Evolutionary conservation across 495 filamentous ascomycete species (phyloP).

Genomic region (Penicillium dipodomyicola): DNA sequence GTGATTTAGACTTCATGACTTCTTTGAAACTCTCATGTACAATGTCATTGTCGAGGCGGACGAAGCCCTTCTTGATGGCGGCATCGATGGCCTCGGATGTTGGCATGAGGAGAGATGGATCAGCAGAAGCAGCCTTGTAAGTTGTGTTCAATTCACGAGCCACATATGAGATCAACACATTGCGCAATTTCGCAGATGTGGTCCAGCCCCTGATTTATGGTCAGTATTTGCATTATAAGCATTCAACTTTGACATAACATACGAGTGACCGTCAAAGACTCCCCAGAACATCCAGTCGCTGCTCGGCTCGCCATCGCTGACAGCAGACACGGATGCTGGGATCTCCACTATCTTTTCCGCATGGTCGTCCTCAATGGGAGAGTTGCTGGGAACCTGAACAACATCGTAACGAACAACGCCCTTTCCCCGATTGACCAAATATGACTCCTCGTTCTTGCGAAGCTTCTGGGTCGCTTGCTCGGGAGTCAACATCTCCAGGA

Average conservation of each 20-base stretch:
- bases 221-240: constrained; percentile 13
- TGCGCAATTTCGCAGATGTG: constrained; percentile 92
- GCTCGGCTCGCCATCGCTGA: constrained; percentile 49
- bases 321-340: constrained; percentile 53
- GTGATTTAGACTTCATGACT: constrained; percentile 82
- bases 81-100: constrained; percentile 75
- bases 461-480: constrained; percentile 91
- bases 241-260: constrained; percentile 26
- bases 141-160: constrained; percentile 91
- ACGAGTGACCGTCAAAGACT: constrained; percentile 97
- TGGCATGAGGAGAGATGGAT: constrained; percentile 55
- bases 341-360: constrained; percentile 95
- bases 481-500: constrained; percentile 92
- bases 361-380: constrained; percentile 98
- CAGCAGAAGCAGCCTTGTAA: constrained; percentile 72
- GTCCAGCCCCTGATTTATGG: constrained; percentile 77
- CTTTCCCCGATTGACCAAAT: constrained; percentile 81
- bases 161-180: constrained; percentile 86
- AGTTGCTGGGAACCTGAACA: constrained; percentile 92
- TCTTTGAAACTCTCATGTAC: constrained; percentile 84
- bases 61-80: constrained; percentile 91
- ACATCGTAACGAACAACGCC: constrained; percentile 95
- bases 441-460: constrained; percentile 84
- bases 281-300: constrained; percentile 99
- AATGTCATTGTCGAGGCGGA: constrained; percentile 88